A percentile compares a stretch with the other conserved stretches of the same genome.
Evolutionary conservation across 352 stramenopile species (phyloP).

Genomic region (Halophytophthora polymorphica): DNA sequence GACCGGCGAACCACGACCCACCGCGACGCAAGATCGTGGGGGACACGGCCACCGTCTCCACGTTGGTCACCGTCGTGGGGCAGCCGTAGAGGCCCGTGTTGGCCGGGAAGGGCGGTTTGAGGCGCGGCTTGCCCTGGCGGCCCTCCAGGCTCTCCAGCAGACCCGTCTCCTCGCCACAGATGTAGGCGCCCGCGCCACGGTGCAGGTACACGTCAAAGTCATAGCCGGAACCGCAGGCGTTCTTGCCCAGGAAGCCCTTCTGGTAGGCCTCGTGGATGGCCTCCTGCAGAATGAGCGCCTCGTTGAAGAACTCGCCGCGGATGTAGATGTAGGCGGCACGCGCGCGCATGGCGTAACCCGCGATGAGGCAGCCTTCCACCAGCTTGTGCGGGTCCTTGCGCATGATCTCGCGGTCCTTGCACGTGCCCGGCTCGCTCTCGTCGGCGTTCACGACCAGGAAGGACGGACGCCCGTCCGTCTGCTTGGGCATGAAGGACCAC

Average conservation of each 20-base stretch:
- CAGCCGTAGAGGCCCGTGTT: conserved; percentile 99
- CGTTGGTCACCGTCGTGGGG: conserved; percentile 99
- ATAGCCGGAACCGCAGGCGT: conserved; percentile 97
- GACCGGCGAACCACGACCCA: conserved; percentile 94
- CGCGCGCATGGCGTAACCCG: conserved; percentile 98
- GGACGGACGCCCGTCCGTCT: conserved; percentile 96
- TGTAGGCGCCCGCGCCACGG: conserved; percentile 98
- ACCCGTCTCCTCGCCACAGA: conserved; percentile 99
- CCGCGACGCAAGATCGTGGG: conserved; percentile 98
- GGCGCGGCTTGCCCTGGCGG: conserved; percentile 95
- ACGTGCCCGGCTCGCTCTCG: conserved; percentile 98
- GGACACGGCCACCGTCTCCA: conserved; percentile 98
- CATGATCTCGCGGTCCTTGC: conserved; percentile 99
- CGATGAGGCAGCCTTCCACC: conserved; percentile 97
- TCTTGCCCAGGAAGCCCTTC: conserved; percentile 94
- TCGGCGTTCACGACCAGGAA: conserved; percentile 99
- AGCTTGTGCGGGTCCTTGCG: conserved; percentile 99
- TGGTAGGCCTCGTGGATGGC: conserved; percentile 99
- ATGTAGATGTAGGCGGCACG: conserved; percentile 99
- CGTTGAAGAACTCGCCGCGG: conserved; percentile 99
- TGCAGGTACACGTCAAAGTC: conserved; percentile 99
- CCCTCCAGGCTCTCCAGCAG: conserved; percentile 98
- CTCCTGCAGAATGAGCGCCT: conserved; percentile 97
- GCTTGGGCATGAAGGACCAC: conserved; percentile 99
- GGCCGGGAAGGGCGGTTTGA: conserved; percentile 99